Conservation (phyloP, 2,329 filamentous ascomycete genomes). For the Aspergillus sp. region DNA sequence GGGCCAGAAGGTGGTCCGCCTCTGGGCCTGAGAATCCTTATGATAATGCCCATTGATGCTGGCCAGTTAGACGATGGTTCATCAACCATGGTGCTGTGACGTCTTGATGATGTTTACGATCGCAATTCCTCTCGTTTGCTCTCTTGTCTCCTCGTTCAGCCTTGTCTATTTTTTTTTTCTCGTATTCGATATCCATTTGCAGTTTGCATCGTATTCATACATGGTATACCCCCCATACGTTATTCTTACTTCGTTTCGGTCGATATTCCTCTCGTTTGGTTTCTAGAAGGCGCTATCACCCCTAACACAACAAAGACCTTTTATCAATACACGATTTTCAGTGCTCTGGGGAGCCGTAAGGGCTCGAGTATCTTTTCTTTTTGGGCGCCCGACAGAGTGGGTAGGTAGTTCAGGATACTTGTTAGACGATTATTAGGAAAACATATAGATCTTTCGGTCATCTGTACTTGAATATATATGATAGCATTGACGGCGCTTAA, state of each 20-base stretch:
- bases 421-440: background rate
- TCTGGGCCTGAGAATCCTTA: slow-evolving; percentile 39
- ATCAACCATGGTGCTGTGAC: background rate
- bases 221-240: slow-evolving; percentile 10
- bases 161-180: slow-evolving; percentile 1
- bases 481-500: too few species aligned
- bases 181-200: slow-evolving; percentile 9
- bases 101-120: slow-evolving; percentile 6
- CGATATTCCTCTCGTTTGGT: background rate
- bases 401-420: background rate
- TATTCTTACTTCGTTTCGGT: slow-evolving; percentile 1
- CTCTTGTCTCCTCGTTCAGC: background rate
- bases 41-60: background rate
- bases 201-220: slow-evolving; percentile 2
- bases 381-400: background rate
- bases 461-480: background rate
- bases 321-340: background rate
- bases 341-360: background rate
- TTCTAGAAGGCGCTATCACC: background rate
- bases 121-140: background rate
- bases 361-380: background rate
- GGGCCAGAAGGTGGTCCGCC: slow-evolving; percentile 42
- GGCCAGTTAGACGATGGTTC: background rate
- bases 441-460: background rate
- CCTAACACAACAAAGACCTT: background rate